Base-by-base conservation (phyloP, 176 grass and related monocot genomes). In the Phyllostachys edulis region DNA sequence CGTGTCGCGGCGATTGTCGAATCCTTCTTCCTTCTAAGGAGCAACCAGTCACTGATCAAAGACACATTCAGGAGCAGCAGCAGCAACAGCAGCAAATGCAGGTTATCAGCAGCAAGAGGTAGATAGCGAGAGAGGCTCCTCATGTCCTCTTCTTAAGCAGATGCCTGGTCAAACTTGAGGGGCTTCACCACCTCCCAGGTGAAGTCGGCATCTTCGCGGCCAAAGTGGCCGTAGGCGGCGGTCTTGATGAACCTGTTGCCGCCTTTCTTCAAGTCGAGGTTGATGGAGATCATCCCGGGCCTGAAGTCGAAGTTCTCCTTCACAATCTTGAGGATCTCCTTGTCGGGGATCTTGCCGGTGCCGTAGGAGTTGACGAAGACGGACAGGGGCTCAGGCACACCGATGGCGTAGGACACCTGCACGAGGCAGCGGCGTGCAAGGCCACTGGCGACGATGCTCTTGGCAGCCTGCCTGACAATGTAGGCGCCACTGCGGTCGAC, bases 281-380 rank as follows among this genome's bases (percentile, higher is more conserved):
- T 92, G 84, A 92, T 89, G 87, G 69, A 86, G 63, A 92, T 92
- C 90, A 92, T 92, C 2, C 90, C 90, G 0, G 90, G 90, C 84
- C 90, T 82, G 84, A 92, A 92, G 75, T 92, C 90, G 61, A 92
- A 92, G 80, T 80, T 92, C 79, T 92, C 87, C 87, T 92, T 92
- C 0, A 92, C 90, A 6, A 92, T 89, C 87, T 82, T 84, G 68
- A 92, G 87, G 63, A 92, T 92, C 37, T 92, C 90, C 90, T 89
- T 92, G 80, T 92, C 90, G 1, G 90, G 87, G 69, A 92, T 92
- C 21, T 8, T 80, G 15, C 90, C 87, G 5, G 90, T 92, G 60
- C 90, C 87, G 8, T 86, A 92, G 0, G 83, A 83, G 4, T 92
- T 69, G 7, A 92, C 87, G 12, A 92, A 92, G 23, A 92, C 90